Conservation (phyloP, 1,284 basidiomycete genomes). For the Termitomyces sp. region DNA sequence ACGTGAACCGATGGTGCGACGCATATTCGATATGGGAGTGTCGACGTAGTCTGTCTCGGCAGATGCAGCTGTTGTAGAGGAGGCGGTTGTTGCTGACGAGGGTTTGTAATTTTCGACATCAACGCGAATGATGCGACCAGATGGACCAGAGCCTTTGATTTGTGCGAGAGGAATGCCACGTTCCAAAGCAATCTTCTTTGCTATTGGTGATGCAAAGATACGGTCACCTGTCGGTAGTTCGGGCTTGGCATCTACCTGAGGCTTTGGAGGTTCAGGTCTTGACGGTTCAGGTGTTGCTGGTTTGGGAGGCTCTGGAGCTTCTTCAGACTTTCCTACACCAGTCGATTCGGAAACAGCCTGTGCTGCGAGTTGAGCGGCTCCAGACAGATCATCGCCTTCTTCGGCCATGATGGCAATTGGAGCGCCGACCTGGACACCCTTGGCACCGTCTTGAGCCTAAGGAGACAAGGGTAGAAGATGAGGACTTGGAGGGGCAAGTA, state of each 20-base stretch:
- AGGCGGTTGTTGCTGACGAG: constrained; percentile 38
- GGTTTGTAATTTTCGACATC: constrained; percentile 90
- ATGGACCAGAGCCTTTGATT: constrained; percentile 92
- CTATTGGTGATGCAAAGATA: constrained; percentile 93
- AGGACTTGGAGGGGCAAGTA: not conserved
- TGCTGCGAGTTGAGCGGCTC: constrained; percentile 73
- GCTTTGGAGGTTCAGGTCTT: constrained; percentile 35
- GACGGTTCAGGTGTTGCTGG: constrained; percentile 19
- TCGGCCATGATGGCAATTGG: constrained; percentile 90
- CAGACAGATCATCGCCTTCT: constrained; percentile 90
- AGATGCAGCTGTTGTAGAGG: constrained; percentile 34
- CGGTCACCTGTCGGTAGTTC: constrained; percentile 68
- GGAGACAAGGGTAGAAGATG: not conserved
- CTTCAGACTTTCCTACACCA: constrained; percentile 31
- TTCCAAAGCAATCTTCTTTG: constrained; percentile 95
- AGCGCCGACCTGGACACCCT: constrained; percentile 82
- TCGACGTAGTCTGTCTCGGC: constrained; percentile 77
- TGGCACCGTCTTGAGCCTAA: constrained; percentile 79
- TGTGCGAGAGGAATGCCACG: constrained; percentile 88
- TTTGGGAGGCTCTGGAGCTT: constrained; percentile 21
- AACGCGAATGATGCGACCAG: constrained; percentile 89
- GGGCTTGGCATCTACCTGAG: constrained; percentile 38
- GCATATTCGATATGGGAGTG: constrained; percentile 92
- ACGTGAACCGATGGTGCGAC: constrained; percentile 87
- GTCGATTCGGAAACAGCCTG: constrained; percentile 43